Conservation (phyloP, 768 basidiomycete species). For the Sarcodon sp. region DNA sequence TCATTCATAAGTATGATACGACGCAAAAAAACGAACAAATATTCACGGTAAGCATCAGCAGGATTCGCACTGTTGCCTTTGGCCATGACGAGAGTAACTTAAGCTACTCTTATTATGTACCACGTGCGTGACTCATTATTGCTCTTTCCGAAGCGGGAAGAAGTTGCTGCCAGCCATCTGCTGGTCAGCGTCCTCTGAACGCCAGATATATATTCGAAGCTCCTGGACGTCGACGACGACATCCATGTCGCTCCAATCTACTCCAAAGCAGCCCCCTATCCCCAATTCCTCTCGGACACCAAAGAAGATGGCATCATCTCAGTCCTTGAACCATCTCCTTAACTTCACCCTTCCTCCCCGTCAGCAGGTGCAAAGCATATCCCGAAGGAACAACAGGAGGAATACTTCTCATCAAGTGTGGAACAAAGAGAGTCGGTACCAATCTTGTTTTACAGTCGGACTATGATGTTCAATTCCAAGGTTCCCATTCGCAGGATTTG, state of each 20-base stretch:
- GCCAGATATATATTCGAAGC: conserved; percentile 26
- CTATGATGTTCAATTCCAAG: conserved; percentile 9
- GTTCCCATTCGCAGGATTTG: conserved; percentile 49
- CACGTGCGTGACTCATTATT: too few relatives aligned
- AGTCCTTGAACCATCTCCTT: conserved; percentile 75
- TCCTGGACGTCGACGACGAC: background rate
- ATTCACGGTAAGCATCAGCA: conserved; percentile 85
- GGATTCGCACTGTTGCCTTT: conserved; percentile 85
- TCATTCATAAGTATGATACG: background rate
- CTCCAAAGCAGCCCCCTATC: conserved; percentile 8
- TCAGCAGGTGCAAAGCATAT: conserved; percentile 50
- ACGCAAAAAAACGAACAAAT: background rate
- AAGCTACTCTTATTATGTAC: conserved; percentile 19
- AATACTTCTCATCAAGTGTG: conserved; percentile 51
- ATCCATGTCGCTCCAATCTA: background rate
- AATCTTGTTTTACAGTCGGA: conserved; percentile 1
- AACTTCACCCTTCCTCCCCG: conserved; percentile 91
- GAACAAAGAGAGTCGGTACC: conserved; percentile 86
- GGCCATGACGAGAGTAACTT: conserved; percentile 35
- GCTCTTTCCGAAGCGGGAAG: too few relatives aligned
- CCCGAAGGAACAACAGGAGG: conserved; percentile 61
- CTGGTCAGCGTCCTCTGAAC: conserved; percentile 17
- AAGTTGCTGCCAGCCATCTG: too few relatives aligned
- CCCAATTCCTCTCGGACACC: conserved; percentile 37
- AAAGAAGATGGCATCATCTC: conserved; percentile 52